Evolutionary conservation across 2,329 filamentous ascomycete genomes (phyloP).

Genomic region (Myriangium duriaei): DNA sequence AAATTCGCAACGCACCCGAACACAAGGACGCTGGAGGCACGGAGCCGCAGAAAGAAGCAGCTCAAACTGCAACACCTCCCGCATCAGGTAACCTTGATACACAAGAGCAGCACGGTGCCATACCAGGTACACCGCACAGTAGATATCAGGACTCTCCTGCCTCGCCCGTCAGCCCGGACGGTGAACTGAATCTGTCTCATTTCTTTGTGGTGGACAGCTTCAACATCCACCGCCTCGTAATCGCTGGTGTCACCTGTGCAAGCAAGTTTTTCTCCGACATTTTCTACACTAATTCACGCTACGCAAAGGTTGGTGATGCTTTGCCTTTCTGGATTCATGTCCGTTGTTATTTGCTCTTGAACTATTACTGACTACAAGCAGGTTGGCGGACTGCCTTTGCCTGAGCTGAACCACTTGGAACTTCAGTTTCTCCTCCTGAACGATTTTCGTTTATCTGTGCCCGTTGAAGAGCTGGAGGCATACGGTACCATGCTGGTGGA

Average conservation of each 20-base stretch:
- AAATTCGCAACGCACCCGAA: background rate
- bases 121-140: slow-evolving; percentile 27
- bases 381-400: slow-evolving; percentile 86
- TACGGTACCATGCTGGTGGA: slow-evolving; percentile 98
- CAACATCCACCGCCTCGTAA: slow-evolving; percentile 94
- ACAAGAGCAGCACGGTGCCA: slow-evolving; percentile 18
- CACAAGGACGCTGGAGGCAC: slow-evolving; percentile 16
- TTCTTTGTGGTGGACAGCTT: slow-evolving; percentile 97
- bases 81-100: slow-evolving; percentile 37
- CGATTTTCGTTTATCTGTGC: slow-evolving; percentile 85
- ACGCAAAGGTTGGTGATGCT: slow-evolving; percentile 70
- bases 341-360: slow-evolving; percentile 1
- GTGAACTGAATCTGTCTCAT: slow-evolving; percentile 44
- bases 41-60: slow-evolving; percentile 17
- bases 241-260: slow-evolving; percentile 91
- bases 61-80: slow-evolving; percentile 36
- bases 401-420: slow-evolving; percentile 90
- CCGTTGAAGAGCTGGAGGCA: slow-evolving; percentile 88
- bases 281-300: slow-evolving; percentile 98
- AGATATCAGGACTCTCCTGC: slow-evolving; percentile 16
- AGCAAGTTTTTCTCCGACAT: slow-evolving; percentile 99
- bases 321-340: background rate
- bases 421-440: slow-evolving; percentile 91
- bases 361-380: too few species aligned
- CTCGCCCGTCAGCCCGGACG: slow-evolving; percentile 15